Conservation (phyloP, 352 stramenopile genomes). For the Phytopythium helicoides region DNA sequence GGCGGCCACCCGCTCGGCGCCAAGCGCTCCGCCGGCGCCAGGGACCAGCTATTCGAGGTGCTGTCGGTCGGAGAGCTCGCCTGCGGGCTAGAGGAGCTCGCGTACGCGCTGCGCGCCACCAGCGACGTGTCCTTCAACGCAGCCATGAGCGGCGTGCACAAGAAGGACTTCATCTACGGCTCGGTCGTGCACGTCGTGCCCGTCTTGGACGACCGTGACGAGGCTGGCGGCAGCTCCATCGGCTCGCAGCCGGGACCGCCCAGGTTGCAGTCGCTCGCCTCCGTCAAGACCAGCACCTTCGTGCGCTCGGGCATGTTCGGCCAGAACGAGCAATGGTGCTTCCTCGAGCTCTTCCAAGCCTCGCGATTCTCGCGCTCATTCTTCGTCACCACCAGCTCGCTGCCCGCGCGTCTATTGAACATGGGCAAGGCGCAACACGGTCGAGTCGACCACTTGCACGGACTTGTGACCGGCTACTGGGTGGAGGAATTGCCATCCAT, state of each 20-base stretch:
- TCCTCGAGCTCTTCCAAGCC: conserved; percentile 23
- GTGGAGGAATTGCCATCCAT: conserved; percentile 27
- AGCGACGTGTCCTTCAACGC: conserved; percentile 15
- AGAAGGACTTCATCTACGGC: conserved; percentile 26
- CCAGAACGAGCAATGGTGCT: conserved; percentile 46
- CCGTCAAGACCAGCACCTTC: conserved; percentile 31
- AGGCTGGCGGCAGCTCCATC: background rate
- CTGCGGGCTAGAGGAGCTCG: conserved; percentile 13
- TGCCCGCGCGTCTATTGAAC: conserved; percentile 23
- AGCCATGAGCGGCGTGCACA: conserved; percentile 25
- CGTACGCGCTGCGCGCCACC: conserved; percentile 28
- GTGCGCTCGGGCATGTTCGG: conserved; percentile 27
- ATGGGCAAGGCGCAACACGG: conserved; percentile 41
- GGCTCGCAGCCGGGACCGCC: background rate
- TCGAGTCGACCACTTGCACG: conserved; percentile 34
- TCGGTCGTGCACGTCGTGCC: conserved; percentile 20
- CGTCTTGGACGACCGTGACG: background rate
- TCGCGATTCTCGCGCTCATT: conserved; percentile 16
- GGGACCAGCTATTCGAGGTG: conserved; percentile 1
- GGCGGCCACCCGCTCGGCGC: conserved; percentile 2
- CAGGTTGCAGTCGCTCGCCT: background rate
- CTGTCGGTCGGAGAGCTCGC: conserved; percentile 2
- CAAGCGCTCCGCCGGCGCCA: background rate
- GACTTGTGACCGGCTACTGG: conserved; percentile 28
- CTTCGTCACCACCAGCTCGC: conserved; percentile 23